Evolutionary conservation across 306 rosid species (phyloP), one percentile per base, ranked within the genome.

Genomic region (Gastrolobium villosum): DNA sequence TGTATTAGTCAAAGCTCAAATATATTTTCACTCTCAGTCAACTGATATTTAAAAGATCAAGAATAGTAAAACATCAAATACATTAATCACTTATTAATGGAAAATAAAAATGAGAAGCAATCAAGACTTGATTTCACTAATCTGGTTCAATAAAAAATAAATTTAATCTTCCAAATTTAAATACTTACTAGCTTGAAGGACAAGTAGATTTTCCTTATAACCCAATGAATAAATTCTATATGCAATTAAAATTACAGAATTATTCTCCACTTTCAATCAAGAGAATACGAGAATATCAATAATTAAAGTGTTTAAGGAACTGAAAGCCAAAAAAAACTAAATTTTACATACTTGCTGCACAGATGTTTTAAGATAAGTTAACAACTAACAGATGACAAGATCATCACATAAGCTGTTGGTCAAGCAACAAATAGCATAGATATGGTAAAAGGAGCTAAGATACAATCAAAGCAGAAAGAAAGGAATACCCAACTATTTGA

Each of bases 11-110:
- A 72, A 63, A 71, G 50, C 79, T 50, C 32, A 34, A 11, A 8
- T 26, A 52, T 74, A 43, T 50, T 68, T 48, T 52, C 78, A 43
- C 43, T 68, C 39, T 52, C 78, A 68, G 34, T 20, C 49, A 70
- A 49, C 66, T 45, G 49, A 48, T 8, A 43, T 32, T 48, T 36
- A 62, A 48, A 34, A 62, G 34, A 44, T 72, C 30, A 65, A 57
- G 65, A 30, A 57, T 39, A 28, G 44, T 67, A 67, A 73, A 35
- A 46, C 36, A 48, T 39, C 67, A 28, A 62, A 31, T 34, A 39
- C 44, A 45, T 9, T 41, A 46, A 44, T 36, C 57, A 75, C 56
- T 54, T 37, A 45, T 5, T 74, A 74, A 50, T 11, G 65, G 50
- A 10, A 74, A 43, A 59, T 44, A 11, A 37, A 44, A 78, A 30